phyloP scores from a whole-genome alignment of 441 rosid genomes.

The Populus trichocarpa region DNA sequence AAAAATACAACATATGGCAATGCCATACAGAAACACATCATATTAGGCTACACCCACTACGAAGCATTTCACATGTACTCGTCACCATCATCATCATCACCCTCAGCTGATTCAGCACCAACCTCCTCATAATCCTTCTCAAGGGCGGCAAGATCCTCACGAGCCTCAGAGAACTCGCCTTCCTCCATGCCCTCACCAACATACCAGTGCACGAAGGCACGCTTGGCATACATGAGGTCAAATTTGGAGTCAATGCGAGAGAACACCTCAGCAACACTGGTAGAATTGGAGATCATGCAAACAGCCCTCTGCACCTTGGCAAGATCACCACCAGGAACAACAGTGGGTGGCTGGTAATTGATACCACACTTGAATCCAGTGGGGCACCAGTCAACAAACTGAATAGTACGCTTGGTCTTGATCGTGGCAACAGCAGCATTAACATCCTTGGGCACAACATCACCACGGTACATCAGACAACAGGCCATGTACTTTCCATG shows the following conservation, averaged over 20 bases:
- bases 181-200: slow-evolving; percentile 98
- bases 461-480: slow-evolving; percentile 90
- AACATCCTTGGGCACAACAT: slow-evolving; percentile 88
- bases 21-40: not conserved
- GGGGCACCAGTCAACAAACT: slow-evolving; percentile 91
- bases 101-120: slow-evolving; percentile 76
- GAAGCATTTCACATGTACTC: slow-evolving; percentile 28
- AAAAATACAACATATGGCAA: not conserved
- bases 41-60: not conserved
- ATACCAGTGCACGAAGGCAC: slow-evolving; percentile 89
- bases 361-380: slow-evolving; percentile 93
- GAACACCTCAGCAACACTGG: slow-evolving; percentile 88
- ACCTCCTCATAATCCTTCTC: slow-evolving; percentile 93
- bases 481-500: slow-evolving; percentile 95
- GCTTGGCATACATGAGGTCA: slow-evolving; percentile 81
- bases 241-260: slow-evolving; percentile 80
- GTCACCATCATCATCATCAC: slow-evolving; percentile 60
- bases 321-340: slow-evolving; percentile 91
- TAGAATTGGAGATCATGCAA: slow-evolving; percentile 90
- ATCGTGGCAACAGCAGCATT: slow-evolving; percentile 92
- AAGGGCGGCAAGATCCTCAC: slow-evolving; percentile 82
- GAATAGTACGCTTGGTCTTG: slow-evolving; percentile 87
- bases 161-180: slow-evolving; percentile 89
- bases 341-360: slow-evolving; percentile 91
- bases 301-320: slow-evolving; percentile 91